phyloP scores from a whole-genome alignment of 257 asterid species.

The Sherardia arvensis region DNA sequence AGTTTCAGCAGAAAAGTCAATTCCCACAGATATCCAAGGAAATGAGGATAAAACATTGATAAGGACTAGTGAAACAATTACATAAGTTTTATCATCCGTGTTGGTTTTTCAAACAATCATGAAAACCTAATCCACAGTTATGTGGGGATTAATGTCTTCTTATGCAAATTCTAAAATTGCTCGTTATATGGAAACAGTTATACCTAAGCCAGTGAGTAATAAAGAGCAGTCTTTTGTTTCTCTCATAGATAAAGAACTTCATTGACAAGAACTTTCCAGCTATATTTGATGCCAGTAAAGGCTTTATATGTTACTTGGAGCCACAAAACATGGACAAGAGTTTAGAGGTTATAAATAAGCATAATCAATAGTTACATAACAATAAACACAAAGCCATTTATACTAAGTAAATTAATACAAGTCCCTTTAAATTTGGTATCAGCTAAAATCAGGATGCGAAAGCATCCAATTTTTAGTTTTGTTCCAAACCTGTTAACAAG shows the following conservation, averaged over 20 bases:
- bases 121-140: background rate
- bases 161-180: background rate
- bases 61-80: background rate
- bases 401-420: background rate
- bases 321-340: background rate
- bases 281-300: background rate
- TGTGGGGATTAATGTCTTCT: background rate
- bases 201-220: background rate
- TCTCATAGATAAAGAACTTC: background rate
- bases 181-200: background rate
- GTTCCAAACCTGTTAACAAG: no score
- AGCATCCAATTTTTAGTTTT: background rate
- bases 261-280: background rate
- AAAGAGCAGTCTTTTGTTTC: background rate
- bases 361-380: background rate
- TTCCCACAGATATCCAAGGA: background rate
- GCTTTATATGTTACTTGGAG: background rate
- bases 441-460: background rate
- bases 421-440: background rate
- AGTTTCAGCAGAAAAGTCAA: constrained; percentile 1
- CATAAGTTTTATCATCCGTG: background rate
- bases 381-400: background rate
- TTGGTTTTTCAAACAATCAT: no score
- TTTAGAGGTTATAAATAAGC: background rate
- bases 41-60: background rate